A percentile compares a stretch with the other conserved stretches of the same genome.
Conservation (phyloP, 1,139 yeast genomes). For the Taphrina deformans region DNA sequence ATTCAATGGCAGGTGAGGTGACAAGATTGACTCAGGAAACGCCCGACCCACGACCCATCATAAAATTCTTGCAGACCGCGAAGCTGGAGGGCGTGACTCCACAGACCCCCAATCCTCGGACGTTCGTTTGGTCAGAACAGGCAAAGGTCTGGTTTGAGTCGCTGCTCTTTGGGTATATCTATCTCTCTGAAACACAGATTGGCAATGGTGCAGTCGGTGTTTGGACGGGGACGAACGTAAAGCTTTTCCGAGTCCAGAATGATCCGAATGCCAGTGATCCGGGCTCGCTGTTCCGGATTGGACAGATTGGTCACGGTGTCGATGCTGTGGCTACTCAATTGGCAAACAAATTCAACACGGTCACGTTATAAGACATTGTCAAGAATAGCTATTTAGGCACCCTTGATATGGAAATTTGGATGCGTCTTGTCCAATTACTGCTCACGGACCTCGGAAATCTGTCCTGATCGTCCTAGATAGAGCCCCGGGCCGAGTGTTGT, state of each 20-base stretch:
- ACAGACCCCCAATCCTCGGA: slow-evolving; percentile 52
- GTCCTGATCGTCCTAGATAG: too few relatives aligned
- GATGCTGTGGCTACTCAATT: slow-evolving; percentile 23
- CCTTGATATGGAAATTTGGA: too few relatives aligned
- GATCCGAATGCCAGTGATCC: slow-evolving; percentile 16
- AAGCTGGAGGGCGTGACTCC: slow-evolving; percentile 37
- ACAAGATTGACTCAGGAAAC: slow-evolving; percentile 15
- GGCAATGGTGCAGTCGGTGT: slow-evolving; percentile 31
- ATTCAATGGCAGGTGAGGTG: slow-evolving; percentile 33
- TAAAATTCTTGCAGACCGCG: slow-evolving; percentile 15
- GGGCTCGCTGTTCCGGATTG: slow-evolving; percentile 15
- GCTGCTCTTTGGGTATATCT: slow-evolving; percentile 65
- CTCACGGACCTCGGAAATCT: too few relatives aligned
- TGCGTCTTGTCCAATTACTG: too few relatives aligned
- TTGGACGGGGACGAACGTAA: slow-evolving; percentile 34
- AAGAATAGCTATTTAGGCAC: too few relatives aligned
- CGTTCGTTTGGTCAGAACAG: slow-evolving; percentile 60
- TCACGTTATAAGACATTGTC: too few relatives aligned
- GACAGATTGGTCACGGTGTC: slow-evolving; percentile 14
- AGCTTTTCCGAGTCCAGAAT: slow-evolving; percentile 21
- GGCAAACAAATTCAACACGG: slow-evolving; percentile 4
- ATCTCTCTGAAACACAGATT: slow-evolving; percentile 47
- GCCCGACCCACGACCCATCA: slow-evolving; percentile 29
- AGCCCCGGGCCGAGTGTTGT: too few relatives aligned
- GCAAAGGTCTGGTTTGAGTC: slow-evolving; percentile 79